Base-by-base conservation (phyloP, 176 grass and related monocot genomes). In the Tillandsia leiboldiana region DNA sequence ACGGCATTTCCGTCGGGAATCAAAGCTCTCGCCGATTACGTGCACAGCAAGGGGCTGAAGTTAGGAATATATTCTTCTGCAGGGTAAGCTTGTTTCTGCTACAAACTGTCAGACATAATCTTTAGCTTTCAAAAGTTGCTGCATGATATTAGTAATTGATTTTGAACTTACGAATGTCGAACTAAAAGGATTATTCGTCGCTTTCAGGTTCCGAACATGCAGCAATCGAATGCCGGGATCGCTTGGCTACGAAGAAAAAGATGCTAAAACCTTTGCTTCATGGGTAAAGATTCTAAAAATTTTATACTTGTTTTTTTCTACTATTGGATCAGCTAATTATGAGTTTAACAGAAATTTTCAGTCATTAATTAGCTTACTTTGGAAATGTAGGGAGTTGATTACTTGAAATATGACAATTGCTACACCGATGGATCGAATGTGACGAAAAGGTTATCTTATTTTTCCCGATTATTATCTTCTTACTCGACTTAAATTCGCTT, bases 391-490 rank as follows among this genome's bases (percentile, higher is more conserved):
- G 89, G 18, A 57, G 79, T 78, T 51, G 85, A 88, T 79, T 92
- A 92, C 78, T 72, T 92, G 50, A 92, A 92, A 70, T 92, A 92
- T 58, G 89, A 85, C 22, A 92, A 92, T 54, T 92, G 89, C 48
- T 62, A 78, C 59, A 53, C 1, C 14, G 79, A 82, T 52, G 82
- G 61, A 48, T 75, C 69, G 12, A 63, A 65, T 3, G 79, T 82
- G 54, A 83, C 69, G 26, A 51, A 28, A 10, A 88, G 89, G 84
- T 87, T 57, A 62, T 70, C 11, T 63, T 54, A 65, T 11, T 12
- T 50, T 51, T 51, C 11, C 17, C 11, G 10, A 70, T 51, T 20
- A 51, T 53, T 24, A 26, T 18, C 3, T 1, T 0, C 13, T 48
- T 7, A 14, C 29, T 33, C 33, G 33, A 42, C 5, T 42, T 42